phyloP scores from a whole-genome alignment of 192 early-diverging fungal species.

The Coemansia guatemalensis region DNA sequence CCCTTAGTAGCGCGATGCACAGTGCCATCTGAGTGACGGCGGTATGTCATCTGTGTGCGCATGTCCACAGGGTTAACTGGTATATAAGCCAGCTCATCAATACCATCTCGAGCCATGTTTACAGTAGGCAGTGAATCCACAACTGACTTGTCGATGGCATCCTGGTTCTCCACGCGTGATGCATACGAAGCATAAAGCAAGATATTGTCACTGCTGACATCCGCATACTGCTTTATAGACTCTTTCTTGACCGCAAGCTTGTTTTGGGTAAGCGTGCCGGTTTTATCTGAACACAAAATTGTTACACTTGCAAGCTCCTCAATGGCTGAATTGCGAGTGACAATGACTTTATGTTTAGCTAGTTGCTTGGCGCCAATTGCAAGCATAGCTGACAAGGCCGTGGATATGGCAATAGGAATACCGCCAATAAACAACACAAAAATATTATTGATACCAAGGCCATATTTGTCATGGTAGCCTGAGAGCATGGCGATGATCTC shows the following conservation, averaged over 20 bases:
- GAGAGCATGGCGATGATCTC: conserved; percentile 71
- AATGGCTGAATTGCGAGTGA: conserved; percentile 76
- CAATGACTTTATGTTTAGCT: conserved; percentile 78
- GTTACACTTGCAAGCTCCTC: conserved; percentile 77
- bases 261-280: conserved; percentile 91
- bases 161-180: conserved; percentile 73
- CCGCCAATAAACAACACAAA: conserved; percentile 77
- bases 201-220: conserved; percentile 58
- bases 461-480: conserved; percentile 64
- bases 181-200: conserved; percentile 71
- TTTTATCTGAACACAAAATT: conserved; percentile 92
- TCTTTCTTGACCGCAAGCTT: conserved; percentile 69
- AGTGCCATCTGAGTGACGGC: conserved; percentile 60
- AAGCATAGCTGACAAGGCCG: conserved; percentile 73
- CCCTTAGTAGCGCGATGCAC: conserved; percentile 72
- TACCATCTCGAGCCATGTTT: conserved; percentile 59
- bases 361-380: conserved; percentile 80
- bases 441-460: conserved; percentile 75
- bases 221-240: conserved; percentile 69
- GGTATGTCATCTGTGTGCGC: conserved; percentile 73
- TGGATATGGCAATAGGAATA: conserved; percentile 80
- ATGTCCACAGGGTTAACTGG: conserved; percentile 75
- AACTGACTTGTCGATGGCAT: conserved; percentile 77
- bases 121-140: conserved; percentile 65
- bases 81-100: conserved; percentile 64